A percentile compares a stretch with the other conserved stretches of the same genome.
Conservation (phyloP, 495 filamentous ascomycete species). For the Ramalina peruviana region DNA sequence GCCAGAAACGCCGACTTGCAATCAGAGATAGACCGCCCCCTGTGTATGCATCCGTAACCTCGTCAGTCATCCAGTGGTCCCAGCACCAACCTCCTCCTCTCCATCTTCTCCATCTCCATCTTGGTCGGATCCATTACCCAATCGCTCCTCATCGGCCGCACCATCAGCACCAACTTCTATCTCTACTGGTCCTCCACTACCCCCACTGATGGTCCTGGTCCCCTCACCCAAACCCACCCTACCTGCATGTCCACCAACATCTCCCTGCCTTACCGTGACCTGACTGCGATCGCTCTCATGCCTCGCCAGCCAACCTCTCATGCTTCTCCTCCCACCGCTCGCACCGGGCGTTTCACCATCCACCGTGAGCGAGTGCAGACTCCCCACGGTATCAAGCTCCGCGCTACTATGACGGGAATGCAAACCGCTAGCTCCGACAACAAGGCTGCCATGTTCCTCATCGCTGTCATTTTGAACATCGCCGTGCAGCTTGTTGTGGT, state of each 20-base stretch:
- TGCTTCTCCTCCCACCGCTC: not conserved
- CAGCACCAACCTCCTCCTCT: no score
- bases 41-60: no score
- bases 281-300: not conserved
- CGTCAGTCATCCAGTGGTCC: no score
- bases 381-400: no score
- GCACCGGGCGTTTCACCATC: not conserved
- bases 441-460: not conserved
- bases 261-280: not conserved
- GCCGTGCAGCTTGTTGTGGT: not conserved
- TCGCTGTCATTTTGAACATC: not conserved
- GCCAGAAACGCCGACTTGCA: no score
- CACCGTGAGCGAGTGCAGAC: no score
- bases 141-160: no score
- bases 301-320: not conserved
- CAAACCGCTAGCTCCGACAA: not conserved
- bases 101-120: no score
- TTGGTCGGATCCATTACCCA: no score
- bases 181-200: not conserved
- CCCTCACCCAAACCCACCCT: no score
- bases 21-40: no score
- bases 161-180: not conserved
- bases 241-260: not conserved
- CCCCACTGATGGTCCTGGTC: not conserved
- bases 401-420: not conserved